A percentile compares a stretch with the other conserved stretches of the same genome.
These are phyloP conservation scores for Ustilago esculenta DNA, from an alignment of 1,284 basidiomycete genomes.

Conservation along the genomic window DNA sequence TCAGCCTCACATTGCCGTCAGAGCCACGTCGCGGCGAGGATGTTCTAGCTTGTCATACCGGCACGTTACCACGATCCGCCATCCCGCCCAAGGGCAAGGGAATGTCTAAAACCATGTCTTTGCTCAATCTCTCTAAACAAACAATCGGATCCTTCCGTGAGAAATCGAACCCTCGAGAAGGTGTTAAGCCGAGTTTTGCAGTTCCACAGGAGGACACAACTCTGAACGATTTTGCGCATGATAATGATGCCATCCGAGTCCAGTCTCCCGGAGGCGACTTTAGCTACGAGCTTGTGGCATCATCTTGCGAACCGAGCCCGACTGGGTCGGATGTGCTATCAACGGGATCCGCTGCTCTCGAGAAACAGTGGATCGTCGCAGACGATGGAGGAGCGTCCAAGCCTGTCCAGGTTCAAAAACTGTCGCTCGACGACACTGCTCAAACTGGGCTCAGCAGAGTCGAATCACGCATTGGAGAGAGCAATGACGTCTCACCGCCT, in stretches of 20 bases:
- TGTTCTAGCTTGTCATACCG: neutral
- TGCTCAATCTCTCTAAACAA: slow-evolving; percentile 26
- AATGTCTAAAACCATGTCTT: slow-evolving; percentile 12
- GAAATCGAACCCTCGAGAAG: neutral
- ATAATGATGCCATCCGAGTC: neutral
- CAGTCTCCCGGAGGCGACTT: slow-evolving; percentile 14
- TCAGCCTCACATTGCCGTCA: neutral
- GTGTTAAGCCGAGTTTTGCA: slow-evolving; percentile 1
- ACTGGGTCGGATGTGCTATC: neutral
- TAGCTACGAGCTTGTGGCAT: slow-evolving; percentile 28
- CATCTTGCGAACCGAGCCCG: neutral
- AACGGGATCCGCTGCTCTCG: neutral
- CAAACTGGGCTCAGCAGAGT: no score
- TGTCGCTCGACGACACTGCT: no score
- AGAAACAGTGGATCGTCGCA: no score
- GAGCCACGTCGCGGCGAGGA: neutral
- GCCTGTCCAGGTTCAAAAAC: no score
- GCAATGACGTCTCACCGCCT: neutral
- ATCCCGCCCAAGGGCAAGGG: slow-evolving; percentile 3
- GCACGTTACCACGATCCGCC: neutral
- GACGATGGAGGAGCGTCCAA: no score
- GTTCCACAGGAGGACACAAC: neutral
- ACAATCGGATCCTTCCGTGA: slow-evolving; percentile 15
- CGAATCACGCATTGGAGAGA: no score
- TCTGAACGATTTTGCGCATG: neutral